Conservation (phyloP, 805 yeast genomes). For the Kodamaea nitidulidarum region DNA sequence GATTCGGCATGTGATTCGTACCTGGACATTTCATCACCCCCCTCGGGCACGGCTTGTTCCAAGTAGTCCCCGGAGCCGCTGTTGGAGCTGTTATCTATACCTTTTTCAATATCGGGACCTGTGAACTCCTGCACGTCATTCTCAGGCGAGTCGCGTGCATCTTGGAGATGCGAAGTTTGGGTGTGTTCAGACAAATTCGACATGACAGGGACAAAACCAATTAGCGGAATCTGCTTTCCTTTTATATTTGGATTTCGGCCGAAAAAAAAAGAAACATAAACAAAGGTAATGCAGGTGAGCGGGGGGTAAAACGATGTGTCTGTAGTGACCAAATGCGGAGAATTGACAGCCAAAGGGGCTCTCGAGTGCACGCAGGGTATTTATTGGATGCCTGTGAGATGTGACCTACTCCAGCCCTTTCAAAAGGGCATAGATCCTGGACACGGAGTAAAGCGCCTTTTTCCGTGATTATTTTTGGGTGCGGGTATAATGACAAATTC, state of each 20-base stretch:
- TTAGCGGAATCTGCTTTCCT: background rate
- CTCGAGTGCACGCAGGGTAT: too few species aligned
- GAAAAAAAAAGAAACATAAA: background rate
- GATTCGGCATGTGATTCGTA: slow-evolving; percentile 21
- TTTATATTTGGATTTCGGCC: background rate
- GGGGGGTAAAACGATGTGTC: too few species aligned
- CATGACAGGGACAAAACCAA: background rate
- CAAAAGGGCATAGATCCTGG: too few species aligned
- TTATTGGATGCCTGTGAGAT: too few species aligned
- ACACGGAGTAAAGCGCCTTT: background rate
- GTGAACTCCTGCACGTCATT: slow-evolving; percentile 12
- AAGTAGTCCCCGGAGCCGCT: slow-evolving; percentile 1
- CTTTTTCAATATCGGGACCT: slow-evolving; percentile 10
- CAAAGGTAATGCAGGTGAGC: background rate
- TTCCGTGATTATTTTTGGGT: background rate
- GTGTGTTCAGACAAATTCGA: background rate
- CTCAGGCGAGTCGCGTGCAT: background rate
- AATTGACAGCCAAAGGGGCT: too few species aligned
- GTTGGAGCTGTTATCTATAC: background rate
- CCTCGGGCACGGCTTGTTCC: slow-evolving; percentile 10
- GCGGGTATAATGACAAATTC: background rate
- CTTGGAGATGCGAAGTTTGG: background rate
- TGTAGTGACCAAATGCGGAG: too few species aligned
- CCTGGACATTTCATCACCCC: slow-evolving; percentile 21
- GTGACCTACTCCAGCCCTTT: too few species aligned